Base-by-base conservation (phyloP, 148 eudicot species). In the Mesembryanthemum crystallinum region DNA sequence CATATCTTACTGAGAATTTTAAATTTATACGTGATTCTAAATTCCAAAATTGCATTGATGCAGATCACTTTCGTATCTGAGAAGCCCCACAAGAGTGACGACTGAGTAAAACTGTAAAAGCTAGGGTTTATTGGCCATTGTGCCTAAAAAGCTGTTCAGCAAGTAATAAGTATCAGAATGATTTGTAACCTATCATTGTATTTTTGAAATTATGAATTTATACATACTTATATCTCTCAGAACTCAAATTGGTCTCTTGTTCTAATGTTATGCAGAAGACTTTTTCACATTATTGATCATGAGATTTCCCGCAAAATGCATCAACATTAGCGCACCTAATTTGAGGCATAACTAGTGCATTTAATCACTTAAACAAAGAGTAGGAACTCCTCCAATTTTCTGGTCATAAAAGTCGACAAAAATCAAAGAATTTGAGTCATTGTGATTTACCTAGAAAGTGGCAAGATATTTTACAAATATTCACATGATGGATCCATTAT, bases 11-110 rank as follows among this genome's bases (percentile, higher is more conserved):
- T 42, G n/a, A 25, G 11, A 12, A 59, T 7, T 62, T 13, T 51
- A 23, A 60, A 64, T 17, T 39, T 57, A 6, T 29, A 4, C 15
- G 32, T 49, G 27, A 3, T 29, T 72, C 24, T 69, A 60, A 67
- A 27, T 52, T 39, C 18, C 2, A 23, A 24, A 59, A 30, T 67
- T 76, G 32, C 17, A 65, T 64, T 75, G 42, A 75, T 73, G 66
- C 86, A 89, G 93, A 86, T 9, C 8, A 69, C 45, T 75, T 52
- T 69, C 3, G 82, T 47, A 49, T 84, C 90, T 42, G 87, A 73
- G 75, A 93, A 91, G 83, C 98, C 96, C 28, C 80, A 66, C 49
- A 87, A 96, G 81, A 93, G 98, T 45, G 98, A 89, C 60, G 88
- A 58, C 79, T 92, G 84, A 85, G 71, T 32, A 10, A 27, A 65